A percentile compares a stretch with the other conserved stretches of the same genome.
Evolutionary conservation across 164 flowering plant species (phyloP).

Genomic region (Platanus orientalis): DNA sequence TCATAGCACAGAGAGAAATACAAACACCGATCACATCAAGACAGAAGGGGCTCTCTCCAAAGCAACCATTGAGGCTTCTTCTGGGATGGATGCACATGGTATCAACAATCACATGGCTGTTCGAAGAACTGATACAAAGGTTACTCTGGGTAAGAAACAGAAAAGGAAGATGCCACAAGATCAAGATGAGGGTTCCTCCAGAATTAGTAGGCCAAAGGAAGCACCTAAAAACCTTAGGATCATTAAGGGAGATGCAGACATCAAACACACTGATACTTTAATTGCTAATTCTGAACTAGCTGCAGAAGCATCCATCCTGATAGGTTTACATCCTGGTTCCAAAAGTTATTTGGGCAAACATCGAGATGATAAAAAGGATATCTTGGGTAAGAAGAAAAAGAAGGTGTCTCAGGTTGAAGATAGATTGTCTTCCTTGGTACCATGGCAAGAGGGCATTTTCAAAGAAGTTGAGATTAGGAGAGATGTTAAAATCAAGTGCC

Average conservation of each 20-base stretch:
- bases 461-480: slow-evolving; percentile 14
- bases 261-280: background rate
- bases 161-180: slow-evolving; percentile 31
- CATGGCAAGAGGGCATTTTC: slow-evolving; percentile 8
- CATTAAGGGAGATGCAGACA: slow-evolving; percentile 19
- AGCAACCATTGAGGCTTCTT: slow-evolving; percentile 17
- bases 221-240: slow-evolving; percentile 15
- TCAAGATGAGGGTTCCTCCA: slow-evolving; percentile 23
- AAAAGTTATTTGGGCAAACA: slow-evolving; percentile 11
- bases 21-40: slow-evolving; percentile 4
- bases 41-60: slow-evolving; percentile 13
- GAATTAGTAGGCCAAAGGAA: slow-evolving; percentile 10
- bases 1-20: slow-evolving; percentile 10
- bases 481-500: slow-evolving; percentile 10
- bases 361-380: slow-evolving; percentile 12
- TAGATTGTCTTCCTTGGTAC: slow-evolving; percentile 13
- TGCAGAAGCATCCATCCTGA: slow-evolving; percentile 14
- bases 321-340: slow-evolving; percentile 7
- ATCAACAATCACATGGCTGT: slow-evolving; percentile 13
- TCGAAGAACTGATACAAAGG: slow-evolving; percentile 12
- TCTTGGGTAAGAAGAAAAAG: slow-evolving; percentile 28
- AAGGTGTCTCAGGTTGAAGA: slow-evolving; percentile 24
- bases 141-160: slow-evolving; percentile 15
- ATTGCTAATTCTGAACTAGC: slow-evolving; percentile 16
- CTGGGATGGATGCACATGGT: slow-evolving; percentile 11